A percentile compares a stretch with the other conserved stretches of the same genome.
These are phyloP conservation scores for Phaeophleospora eucalypticola DNA, from an alignment of 2,329 filamentous ascomycete species.

Conservation along the genomic window DNA sequence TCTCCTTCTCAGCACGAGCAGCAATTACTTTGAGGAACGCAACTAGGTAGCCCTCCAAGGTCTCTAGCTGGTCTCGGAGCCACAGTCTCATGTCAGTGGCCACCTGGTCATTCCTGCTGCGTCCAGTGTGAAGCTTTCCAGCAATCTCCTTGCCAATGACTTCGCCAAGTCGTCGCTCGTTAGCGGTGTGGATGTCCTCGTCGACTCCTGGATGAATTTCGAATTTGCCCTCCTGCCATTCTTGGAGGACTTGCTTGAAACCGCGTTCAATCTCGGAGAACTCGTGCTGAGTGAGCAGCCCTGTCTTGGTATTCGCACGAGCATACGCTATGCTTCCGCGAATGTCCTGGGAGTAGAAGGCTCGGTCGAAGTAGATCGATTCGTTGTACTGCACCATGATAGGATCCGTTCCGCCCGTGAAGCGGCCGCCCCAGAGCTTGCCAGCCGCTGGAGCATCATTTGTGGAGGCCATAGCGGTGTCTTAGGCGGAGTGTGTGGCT, in stretches of 20 bases:
- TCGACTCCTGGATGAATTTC: constrained; percentile 46
- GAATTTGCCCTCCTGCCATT: constrained; percentile 46
- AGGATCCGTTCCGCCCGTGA: constrained; percentile 72
- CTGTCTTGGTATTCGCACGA: constrained; percentile 69
- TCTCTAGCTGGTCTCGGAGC: constrained; percentile 69
- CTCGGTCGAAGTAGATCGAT: constrained; percentile 72
- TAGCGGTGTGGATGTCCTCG: constrained; percentile 54
- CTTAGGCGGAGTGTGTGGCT: neutral
- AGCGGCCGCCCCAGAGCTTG: constrained; percentile 60
- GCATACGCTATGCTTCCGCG: constrained; percentile 77
- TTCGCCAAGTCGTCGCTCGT: constrained; percentile 60
- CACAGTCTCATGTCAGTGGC: constrained; percentile 88
- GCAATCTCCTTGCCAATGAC: constrained; percentile 80
- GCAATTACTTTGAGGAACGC: constrained; percentile 67
- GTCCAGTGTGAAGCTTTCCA: constrained; percentile 83
- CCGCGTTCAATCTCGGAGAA: constrained; percentile 71
- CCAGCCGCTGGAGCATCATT: constrained; percentile 23
- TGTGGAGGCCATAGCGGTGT: constrained; percentile 15
- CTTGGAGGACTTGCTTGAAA: constrained; percentile 54
- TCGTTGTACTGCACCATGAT: constrained; percentile 85
- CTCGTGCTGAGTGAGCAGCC: constrained; percentile 69
- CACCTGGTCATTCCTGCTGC: constrained; percentile 86
- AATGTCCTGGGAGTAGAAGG: constrained; percentile 77
- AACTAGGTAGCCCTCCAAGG: constrained; percentile 65
- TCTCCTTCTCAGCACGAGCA: constrained; percentile 66